phyloP scores from a whole-genome alignment of 441 rosid species.

The Erysimum cheiri region DNA sequence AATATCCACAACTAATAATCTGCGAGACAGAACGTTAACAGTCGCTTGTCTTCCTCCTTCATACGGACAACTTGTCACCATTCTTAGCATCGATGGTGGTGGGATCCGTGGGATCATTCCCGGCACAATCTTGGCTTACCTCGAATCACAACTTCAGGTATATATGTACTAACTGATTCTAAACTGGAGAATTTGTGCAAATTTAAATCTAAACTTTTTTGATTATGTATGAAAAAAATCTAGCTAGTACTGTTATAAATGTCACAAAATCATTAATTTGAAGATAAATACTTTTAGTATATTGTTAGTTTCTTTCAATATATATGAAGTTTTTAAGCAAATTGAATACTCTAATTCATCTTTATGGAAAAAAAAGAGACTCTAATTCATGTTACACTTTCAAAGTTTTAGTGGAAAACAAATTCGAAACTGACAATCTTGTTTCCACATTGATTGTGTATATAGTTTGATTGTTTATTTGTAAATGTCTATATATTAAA shows the following conservation, averaged over 20 bases:
- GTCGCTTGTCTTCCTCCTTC: slow-evolving; percentile 55
- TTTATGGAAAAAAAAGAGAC: too few relatives aligned
- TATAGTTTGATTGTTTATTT: not conserved
- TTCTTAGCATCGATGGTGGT: slow-evolving; percentile 74
- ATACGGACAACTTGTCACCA: slow-evolving; percentile 58
- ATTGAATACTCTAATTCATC: too few relatives aligned
- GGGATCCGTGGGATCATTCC: slow-evolving; percentile 68
- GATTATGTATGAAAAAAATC: too few relatives aligned
- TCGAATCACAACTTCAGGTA: slow-evolving; percentile 67
- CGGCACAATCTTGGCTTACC: slow-evolving; percentile 54
- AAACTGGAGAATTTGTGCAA: not conserved
- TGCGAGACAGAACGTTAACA: slow-evolving; percentile 1
- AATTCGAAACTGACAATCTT: too few relatives aligned
- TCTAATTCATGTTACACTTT: too few relatives aligned
- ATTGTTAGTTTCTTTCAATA: too few relatives aligned
- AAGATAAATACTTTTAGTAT: too few relatives aligned
- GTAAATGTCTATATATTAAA: not conserved
- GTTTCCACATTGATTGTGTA: not conserved
- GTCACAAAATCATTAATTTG: not conserved
- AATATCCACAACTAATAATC: not conserved
- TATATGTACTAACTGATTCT: not conserved
- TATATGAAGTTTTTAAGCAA: too few relatives aligned
- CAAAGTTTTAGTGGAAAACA: too few relatives aligned
- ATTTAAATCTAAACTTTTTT: not conserved
- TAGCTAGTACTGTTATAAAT: too few relatives aligned